Base-by-base conservation (phyloP, 2,329 filamentous ascomycete species). In the Pseudogymnoascus pannorum region DNA sequence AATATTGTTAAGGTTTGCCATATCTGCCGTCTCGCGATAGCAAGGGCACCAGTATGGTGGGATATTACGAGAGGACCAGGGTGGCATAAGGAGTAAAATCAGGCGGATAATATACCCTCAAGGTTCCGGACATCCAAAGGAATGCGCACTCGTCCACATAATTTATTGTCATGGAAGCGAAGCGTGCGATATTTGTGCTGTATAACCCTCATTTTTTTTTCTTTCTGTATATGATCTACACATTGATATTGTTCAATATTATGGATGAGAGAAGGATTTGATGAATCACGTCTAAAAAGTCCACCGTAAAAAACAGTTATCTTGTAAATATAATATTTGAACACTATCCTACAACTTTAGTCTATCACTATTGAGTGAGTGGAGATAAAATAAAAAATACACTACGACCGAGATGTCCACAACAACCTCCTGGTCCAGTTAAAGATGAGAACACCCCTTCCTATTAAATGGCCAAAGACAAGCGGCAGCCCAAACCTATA, bases 401-500 rank as follows among this genome's bases (percentile, higher is more conserved):
- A 54, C 44, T 54, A 54, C n/a, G 44, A 54, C 44, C 44, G n/a
- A 12, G n/a, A 18, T 29, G n/a, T 31, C 38, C 40, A 35, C 58
- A 60, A 64, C 60, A 63, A n/a, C 35, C 64, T 58, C 57, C 62
- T 59, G 11, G 38, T 36, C 62, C 62, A 64, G 4, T 48, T 33
- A 54, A 65, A 61, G 11, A 48, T 48, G 35, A 65, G 18, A 33
- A 65, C 60, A 18, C 64, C 58, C 40, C 60, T 59, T 29, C 64
- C 64, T 16, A 65, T 38, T 12, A 65, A 33, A n/a, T 60, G 60
- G 1, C 64, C 64, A 54, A 65, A 65, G 8, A 62, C 35, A n/a
- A 61, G 35, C 38, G 64, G 64, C 26, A 65, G 20, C 9, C 64
- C 64, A 61, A 61, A 65, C 31, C 24, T 65, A 60, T 59, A 64